A percentile compares a stretch with the other conserved stretches of the same genome.
phyloP scores from a whole-genome alignment of 306 rosid species.

The Carpinus fangiana region DNA sequence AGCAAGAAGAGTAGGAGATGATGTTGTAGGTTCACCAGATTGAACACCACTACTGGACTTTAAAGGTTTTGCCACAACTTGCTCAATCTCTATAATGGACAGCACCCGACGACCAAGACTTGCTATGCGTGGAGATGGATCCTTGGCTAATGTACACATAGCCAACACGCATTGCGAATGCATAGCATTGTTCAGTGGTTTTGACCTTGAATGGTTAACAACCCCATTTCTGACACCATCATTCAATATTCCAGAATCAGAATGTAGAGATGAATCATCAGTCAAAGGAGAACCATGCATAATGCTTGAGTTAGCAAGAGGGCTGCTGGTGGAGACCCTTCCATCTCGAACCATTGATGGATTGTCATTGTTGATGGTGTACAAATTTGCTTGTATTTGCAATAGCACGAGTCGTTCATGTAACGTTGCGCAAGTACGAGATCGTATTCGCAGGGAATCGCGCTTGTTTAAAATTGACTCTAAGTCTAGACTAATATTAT shows the following conservation, averaged over 20 bases:
- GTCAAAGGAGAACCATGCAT: conserved; percentile 95
- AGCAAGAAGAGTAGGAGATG: conserved; percentile 49
- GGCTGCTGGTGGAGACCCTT: conserved; percentile 84
- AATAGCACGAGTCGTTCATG: too few species aligned
- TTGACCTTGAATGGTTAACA: conserved; percentile 58
- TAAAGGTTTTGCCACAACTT: conserved; percentile 80
- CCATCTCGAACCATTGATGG: conserved; percentile 66
- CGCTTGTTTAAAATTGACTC: too few species aligned
- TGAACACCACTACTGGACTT: conserved; percentile 47
- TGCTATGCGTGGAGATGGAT: conserved; percentile 93
- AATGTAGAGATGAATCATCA: conserved; percentile 89
- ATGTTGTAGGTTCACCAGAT: conserved; percentile 45
- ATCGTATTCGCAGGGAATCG: too few species aligned
- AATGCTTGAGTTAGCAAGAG: conserved; percentile 75
- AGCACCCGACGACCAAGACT: conserved; percentile 82
- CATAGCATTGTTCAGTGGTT: conserved; percentile 68
- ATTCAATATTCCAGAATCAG: conserved; percentile 87
- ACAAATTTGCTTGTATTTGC: too few species aligned
- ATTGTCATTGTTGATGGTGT: too few species aligned
- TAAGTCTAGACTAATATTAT: too few species aligned
- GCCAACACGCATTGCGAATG: conserved; percentile 85
- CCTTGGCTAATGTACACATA: conserved; percentile 90
- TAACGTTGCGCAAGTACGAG: too few species aligned
- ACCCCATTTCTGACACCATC: conserved; percentile 85
- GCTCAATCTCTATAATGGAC: conserved; percentile 91